A percentile compares a stretch with the other conserved stretches of the same genome.
These are phyloP conservation scores for Dothistroma septosporum DNA, from an alignment of 2,329 filamentous ascomycete genomes.

Conservation along the genomic window DNA sequence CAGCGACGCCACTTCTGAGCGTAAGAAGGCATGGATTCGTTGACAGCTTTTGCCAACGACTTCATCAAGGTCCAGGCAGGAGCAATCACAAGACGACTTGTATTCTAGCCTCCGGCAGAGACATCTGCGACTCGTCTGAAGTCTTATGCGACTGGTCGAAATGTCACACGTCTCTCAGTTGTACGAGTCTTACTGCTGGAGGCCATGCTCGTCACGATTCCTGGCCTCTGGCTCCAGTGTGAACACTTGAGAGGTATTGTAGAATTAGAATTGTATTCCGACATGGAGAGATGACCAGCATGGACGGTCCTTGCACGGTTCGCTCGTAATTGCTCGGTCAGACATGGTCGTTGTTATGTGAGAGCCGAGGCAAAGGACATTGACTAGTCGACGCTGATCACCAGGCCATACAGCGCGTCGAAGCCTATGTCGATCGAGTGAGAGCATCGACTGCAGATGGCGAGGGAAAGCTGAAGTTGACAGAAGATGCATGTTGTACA, in stretches of 20 bases:
- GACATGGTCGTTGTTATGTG: background rate
- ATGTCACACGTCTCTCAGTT: no score
- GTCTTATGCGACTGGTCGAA: no score
- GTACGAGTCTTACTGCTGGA: no score
- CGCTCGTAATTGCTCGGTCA: background rate
- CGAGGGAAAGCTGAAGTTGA: background rate
- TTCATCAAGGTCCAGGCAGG: background rate
- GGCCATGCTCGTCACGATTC: no score
- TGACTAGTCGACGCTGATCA: background rate
- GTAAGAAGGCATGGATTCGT: background rate
- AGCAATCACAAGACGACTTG: background rate
- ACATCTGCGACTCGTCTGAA: no score
- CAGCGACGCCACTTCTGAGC: background rate
- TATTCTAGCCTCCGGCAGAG: no score
- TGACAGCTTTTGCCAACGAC: background rate
- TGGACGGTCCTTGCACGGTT: background rate
- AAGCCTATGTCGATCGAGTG: background rate
- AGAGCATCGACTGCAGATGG: background rate
- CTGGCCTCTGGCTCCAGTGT: no score
- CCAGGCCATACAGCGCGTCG: background rate
- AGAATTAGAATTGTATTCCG: background rate
- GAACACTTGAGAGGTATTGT: no score
- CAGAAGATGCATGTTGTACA: background rate
- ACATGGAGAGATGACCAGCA: background rate
- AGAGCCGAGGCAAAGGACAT: conserved; percentile 1